phyloP scores from a whole-genome alignment of 2,329 filamentous ascomycete genomes.

The Gremmenia infestans region DNA sequence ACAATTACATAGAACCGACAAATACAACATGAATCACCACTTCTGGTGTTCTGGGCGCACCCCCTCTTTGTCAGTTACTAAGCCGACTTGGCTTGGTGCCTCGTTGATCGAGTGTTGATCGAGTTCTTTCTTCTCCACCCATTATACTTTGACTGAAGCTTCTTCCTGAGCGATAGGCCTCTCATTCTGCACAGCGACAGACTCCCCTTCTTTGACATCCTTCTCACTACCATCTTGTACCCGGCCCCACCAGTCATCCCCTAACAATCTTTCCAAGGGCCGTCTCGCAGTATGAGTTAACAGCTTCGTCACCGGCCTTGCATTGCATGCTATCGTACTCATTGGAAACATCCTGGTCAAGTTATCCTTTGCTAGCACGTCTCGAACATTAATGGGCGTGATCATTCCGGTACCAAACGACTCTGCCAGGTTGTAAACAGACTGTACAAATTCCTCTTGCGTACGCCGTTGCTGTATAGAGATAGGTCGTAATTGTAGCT shows the following conservation, averaged over 20 bases:
- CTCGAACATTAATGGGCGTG: not conserved
- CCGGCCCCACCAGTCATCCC: not conserved
- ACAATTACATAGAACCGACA: not conserved
- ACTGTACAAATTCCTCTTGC: slow-evolving; percentile 17
- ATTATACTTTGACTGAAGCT: not conserved
- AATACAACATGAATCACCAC: not conserved
- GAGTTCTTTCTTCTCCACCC: not conserved
- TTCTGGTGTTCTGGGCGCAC: not conserved
- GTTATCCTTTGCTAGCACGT: not conserved
- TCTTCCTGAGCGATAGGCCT: not conserved
- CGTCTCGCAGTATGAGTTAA: not conserved
- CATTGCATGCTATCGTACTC: not conserved
- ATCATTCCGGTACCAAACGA: not conserved
- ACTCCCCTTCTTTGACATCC: not conserved
- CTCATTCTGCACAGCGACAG: not conserved
- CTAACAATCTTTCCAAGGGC: not conserved
- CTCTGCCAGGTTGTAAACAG: slow-evolving; percentile 10
- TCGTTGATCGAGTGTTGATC: not conserved
- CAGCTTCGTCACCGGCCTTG: not conserved
- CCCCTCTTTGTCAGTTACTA: not conserved
- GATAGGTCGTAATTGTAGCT: slow-evolving; percentile 22
- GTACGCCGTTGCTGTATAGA: not conserved
- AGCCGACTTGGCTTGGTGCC: not conserved
- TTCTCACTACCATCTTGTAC: not conserved
- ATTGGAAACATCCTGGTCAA: not conserved